Evolutionary conservation across 257 asterid species (phyloP), one percentile per base, ranked within the genome.

Genomic region (Verbascum thapsus): DNA sequence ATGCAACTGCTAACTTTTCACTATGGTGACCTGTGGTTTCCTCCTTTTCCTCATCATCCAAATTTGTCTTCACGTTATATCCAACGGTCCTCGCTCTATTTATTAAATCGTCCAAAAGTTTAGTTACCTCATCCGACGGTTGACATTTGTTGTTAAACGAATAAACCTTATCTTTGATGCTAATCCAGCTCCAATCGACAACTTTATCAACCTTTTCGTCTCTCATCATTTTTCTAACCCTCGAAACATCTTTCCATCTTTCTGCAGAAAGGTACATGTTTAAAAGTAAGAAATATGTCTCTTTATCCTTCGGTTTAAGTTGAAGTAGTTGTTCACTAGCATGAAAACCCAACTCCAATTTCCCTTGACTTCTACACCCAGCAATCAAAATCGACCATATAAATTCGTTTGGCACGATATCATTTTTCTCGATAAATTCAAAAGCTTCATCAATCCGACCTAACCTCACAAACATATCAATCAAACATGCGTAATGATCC

Each of bases 301-400:
- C 95, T 0, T 86, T 42, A 58, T 91, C 91, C 61, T 62, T 80
- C 4, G 90, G 95, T 69, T 81, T 85, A n/a, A 86, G 79, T 55
- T 69, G 76, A 34, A 91, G 95, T 65, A 91, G 78, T 62, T 80
- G 73, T 47, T 88, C 96, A 1, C 94, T 96, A 37, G 98, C 96
- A 41, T 78, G 70, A 59, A 83, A 83, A 10, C 76, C 88, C 42
- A 78, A 65, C 50, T 88, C 98, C 26, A 71, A 41, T 61, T 81
- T 88, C 42, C 96, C 96, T 34, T 81, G 96, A 71, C 84, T 86
- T 73, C 94, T 75, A 69, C 96, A 83, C 18, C 98, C 98, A 0
- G 96, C 94, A 7, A 85, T 83, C 72, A 91, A 53, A 47, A 76
- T 70, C n/a, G 95, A 84, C 98, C 98, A 91, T 50, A 88, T 83